Base-by-base conservation (phyloP, 805 yeast species). In the Candida suzukii region DNA sequence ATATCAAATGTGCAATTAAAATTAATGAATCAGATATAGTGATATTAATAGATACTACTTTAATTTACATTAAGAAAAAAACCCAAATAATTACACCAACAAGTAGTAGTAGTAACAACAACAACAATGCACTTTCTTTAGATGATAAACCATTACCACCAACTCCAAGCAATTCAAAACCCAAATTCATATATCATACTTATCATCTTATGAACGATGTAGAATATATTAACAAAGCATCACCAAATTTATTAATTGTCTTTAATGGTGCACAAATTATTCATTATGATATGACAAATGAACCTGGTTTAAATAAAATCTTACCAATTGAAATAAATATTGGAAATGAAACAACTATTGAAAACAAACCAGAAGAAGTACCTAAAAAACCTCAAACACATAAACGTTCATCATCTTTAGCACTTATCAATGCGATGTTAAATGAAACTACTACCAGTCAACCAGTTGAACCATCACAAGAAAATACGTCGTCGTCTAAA, bases 231-330 rank as follows among this genome's bases (percentile, higher is more conserved):
- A 51, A 58, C 21, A 60, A 61, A 38, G 38, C 59, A 18, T 47
- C 51, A 3, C 41, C 49, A n/a, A 45, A 46, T n/a, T 40, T 58
- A 26, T 42, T 63, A 9, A 45, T 53, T 16, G 46, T 59, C 22
- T 63, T 63, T 54, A 61, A 62, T 45, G 68, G 68, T 2, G 49
- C 58, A 12, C 56, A 57, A 37, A 39, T 61, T 31, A 35, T 61
- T 11, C 59, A 59, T 26, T 63, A 50, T 45, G 63, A 60, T 43
- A 38, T 62, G 9, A 41, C 56, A 3, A 44, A 46, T 20, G 53
- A 49, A 22, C 31, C 38, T 7, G 43, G 57, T 37, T 27, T 62
- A 20, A 32, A 48, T 19, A 53, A 51, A 14, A 45, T 55, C 14
- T 41, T 44, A 28, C 66, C 67, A 2, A 51, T 63, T 19, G 38